A percentile compares a stretch with the other conserved stretches of the same genome.
Evolutionary conservation across 345 rosid genomes (phyloP).

Genomic region (Clausena lansium): DNA sequence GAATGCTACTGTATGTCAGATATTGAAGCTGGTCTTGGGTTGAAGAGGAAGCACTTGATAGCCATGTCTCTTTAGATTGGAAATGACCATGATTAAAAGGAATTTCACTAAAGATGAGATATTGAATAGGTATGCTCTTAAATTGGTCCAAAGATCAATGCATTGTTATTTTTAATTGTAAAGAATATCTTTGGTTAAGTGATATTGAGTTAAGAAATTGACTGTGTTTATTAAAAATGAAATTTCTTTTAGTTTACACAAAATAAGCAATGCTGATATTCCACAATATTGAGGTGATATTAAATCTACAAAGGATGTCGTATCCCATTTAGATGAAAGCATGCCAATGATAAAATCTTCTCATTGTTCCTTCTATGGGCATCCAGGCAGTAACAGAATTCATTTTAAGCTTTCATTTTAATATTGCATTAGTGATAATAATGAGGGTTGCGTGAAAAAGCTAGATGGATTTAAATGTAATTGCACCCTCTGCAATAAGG

Average conservation of each 20-base stretch:
- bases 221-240: no score
- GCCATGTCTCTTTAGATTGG: constrained; percentile 88
- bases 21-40: constrained; percentile 78
- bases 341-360: constrained; percentile 42
- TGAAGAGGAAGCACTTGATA: constrained; percentile 78
- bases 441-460: constrained; percentile 62
- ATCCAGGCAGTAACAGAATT: constrained; percentile 63
- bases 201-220: constrained; percentile 14
- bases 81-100: constrained; percentile 81
- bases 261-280: constrained; percentile 48
- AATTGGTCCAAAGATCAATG: not conserved
- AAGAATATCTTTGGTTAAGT: constrained; percentile 4
- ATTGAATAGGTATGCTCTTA: constrained; percentile 48
- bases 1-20: constrained; percentile 85
- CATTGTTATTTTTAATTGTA: constrained; percentile 3
- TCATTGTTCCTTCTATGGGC: no score
- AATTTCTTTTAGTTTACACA: constrained; percentile 46
- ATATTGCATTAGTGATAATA: constrained; percentile 38
- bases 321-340: constrained; percentile 25
- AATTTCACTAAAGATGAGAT: constrained; percentile 62
- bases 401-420: constrained; percentile 67
- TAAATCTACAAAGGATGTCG: constrained; percentile 26
- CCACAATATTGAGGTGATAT: constrained; percentile 26
- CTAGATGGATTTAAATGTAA: constrained; percentile 59
- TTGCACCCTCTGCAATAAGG: constrained; percentile 64